Evolutionary conservation across 1,284 basidiomycete species (phyloP), one percentile per base, ranked within the genome.

Genomic region (Xerocomus amazonicus): DNA sequence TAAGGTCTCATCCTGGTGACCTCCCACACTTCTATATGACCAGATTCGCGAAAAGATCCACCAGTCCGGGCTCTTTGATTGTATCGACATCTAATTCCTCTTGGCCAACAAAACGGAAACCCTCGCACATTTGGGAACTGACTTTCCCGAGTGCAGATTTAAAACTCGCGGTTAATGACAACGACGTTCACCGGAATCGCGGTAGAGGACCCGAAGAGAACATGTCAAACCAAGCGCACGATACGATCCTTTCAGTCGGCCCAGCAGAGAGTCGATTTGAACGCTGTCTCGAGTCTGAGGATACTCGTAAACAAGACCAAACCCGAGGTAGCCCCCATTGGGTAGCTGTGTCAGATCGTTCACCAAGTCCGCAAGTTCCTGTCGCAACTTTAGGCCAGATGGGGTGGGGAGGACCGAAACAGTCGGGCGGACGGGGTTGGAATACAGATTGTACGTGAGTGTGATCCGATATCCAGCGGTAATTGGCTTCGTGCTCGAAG

Each of bases 401-500:
- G 46, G 45, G 3, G 41, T 49, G 12, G 38, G 43, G n/a, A n/a
- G n/a, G n/a, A 26, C 31, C 1, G 33, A 41, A 16, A 16, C 12
- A 27, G 9, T 16, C 51, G 59, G 39, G 63, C 43, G 27, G 0
- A 37, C 14, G 17, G 47, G 8, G 33, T 48, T 16, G 7, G 39
- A 59, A 47, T 69, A 65, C 27, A 75, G 62, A 50, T 70, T 70
- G 53, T 72, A 76, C 0, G 73, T 71, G 43, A 78, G 55, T 2
- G 72, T 76, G 27, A 78, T 55, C 1, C 72, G 69, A 47, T 67
- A 62, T 1, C 77, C 74, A 10, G 64, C 61, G 2, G 47, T 61
- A 37, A 79, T 69, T 0, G 62, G 62, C 68, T 50, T 75, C 68
- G 52, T 76, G 72, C 41, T 73, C 67, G 39, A 73, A 61, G 51